Evolutionary conservation across 495 filamentous ascomycete genomes (phyloP).

Genomic region (Bombardia bombarda): DNA sequence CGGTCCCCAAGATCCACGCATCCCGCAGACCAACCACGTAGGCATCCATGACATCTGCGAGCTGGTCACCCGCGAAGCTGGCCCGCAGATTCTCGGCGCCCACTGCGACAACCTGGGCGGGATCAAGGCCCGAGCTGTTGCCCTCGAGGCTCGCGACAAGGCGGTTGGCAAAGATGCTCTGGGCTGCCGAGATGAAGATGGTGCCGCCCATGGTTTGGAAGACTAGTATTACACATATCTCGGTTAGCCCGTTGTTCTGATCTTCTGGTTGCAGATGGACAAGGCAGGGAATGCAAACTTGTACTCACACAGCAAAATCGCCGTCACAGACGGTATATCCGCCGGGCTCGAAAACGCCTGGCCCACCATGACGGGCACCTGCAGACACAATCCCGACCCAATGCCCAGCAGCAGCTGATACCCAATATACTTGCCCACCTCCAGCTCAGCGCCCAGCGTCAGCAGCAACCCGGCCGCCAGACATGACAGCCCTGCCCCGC

Average conservation of each 20-base stretch:
- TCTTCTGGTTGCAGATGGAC: too few species aligned
- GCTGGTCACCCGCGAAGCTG: slow-evolving; percentile 8
- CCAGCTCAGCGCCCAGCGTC: slow-evolving; percentile 31
- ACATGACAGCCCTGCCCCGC: slow-evolving; percentile 6
- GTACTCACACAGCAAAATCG: not conserved
- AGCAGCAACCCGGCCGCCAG: slow-evolving; percentile 37
- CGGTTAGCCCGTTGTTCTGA: not conserved
- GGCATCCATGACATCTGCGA: not conserved
- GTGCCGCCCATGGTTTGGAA: not conserved
- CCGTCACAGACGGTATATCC: not conserved
- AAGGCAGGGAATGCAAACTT: not conserved
- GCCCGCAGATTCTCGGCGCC: slow-evolving; percentile 26
- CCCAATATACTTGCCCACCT: slow-evolving; percentile 31
- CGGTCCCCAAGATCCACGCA: too few species aligned
- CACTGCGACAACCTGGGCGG: slow-evolving; percentile 19
- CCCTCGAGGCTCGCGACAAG: slow-evolving; percentile 24
- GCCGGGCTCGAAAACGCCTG: slow-evolving; percentile 10
- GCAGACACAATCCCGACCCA: not conserved
- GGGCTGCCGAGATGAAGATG: slow-evolving; percentile 18
- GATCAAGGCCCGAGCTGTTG: slow-evolving; percentile 15
- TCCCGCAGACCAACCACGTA: slow-evolving; percentile 1
- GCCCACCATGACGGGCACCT: slow-evolving; percentile 1
- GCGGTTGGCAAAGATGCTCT: slow-evolving; percentile 51
- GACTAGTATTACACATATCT: not conserved
- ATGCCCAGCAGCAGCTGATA: slow-evolving; percentile 31